These are phyloP conservation scores for Centella asiatica DNA, from an alignment of 129 eudicot species.

Conservation along the genomic window DNA sequence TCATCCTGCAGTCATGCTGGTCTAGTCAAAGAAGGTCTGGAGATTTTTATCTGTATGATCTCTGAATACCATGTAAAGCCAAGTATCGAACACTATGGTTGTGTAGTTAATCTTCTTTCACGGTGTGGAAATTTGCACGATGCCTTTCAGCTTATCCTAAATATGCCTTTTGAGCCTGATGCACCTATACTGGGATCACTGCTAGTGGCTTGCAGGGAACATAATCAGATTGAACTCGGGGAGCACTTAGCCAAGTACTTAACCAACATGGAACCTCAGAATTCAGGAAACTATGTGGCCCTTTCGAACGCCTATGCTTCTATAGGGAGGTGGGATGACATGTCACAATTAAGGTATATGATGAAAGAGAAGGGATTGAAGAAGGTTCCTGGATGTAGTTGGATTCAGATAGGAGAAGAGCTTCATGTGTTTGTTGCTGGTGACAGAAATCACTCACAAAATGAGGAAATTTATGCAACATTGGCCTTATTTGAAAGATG, in stretches of 20 bases:
- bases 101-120: slow-evolving; percentile 57
- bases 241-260: slow-evolving; percentile 26
- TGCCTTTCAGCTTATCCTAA: slow-evolving; percentile 30
- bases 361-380: slow-evolving; percentile 43
- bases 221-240: slow-evolving; percentile 32
- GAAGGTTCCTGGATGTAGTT: slow-evolving; percentile 65
- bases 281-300: slow-evolving; percentile 43
- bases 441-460: slow-evolving; percentile 38
- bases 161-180: slow-evolving; percentile 44
- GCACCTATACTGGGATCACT: slow-evolving; percentile 37
- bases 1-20: slow-evolving; percentile 58
- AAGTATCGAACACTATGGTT: slow-evolving; percentile 47
- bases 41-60: slow-evolving; percentile 35
- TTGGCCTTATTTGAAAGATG: slow-evolving; percentile 37
- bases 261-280: slow-evolving; percentile 30
- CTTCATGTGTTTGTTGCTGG: slow-evolving; percentile 53
- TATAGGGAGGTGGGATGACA: slow-evolving; percentile 46
- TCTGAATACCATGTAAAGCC: slow-evolving; percentile 18
- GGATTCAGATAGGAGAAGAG: slow-evolving; percentile 48
- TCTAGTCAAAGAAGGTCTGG: slow-evolving; percentile 39
- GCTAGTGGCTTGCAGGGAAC: slow-evolving; percentile 47
- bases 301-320: slow-evolving; percentile 50
- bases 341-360: slow-evolving; percentile 31
- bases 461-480: slow-evolving; percentile 27
- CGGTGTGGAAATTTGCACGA: slow-evolving; percentile 35